Base-by-base conservation (phyloP, 805 yeast genomes). In the Starmerella scarabaei region DNA sequence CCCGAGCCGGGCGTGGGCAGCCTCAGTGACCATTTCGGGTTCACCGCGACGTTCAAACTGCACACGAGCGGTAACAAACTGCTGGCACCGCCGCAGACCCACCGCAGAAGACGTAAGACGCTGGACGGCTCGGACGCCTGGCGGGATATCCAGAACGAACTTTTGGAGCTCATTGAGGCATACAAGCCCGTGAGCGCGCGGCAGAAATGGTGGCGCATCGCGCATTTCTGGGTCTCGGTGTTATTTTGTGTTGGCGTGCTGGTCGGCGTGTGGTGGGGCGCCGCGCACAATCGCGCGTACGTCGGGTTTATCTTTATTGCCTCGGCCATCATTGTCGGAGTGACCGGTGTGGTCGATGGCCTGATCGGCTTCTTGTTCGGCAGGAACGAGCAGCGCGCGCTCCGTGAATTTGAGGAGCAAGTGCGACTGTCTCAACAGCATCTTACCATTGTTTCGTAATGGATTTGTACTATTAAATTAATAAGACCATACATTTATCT, bases 21-120 rank as follows among this genome's bases (percentile, higher is more conserved):
- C 3, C 77, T 72, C 46, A 83, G 95, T 1, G 98, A 91, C 55
- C 98, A 91, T 63, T 91, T 91, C 66, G 98, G 88, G 9, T 53
- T 66, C 26, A 52, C 53, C 20, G 60, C 62, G 18, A 30, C 45
- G 17, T 51, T 54, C 42, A 28, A 23, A 8, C 31, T 51, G 9
- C 20, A 27, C 17, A 30, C 16, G 20, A 14, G 16, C 27, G 29
- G n/a, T 15, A 19, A 35, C 30, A 20, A 16, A 5, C 6, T 33
- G 18, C 20, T 18, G 15, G 33, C 26, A 16, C 11, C 28, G n/a
- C 21, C 28, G 3, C 9, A 28, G 20, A 2, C 16, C 23, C 20
- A 26, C n/a, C 21, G 30, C 19, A 11, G 26, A 5, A 32, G 35
- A 4, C 31, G 21, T 5, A 19, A 36, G 3, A 23, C 30, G 14